Evolutionary conservation across 2,329 filamentous ascomycete species (phyloP), one percentile per base, ranked within the genome.

Genomic region (Scedosporium minutisporum): DNA sequence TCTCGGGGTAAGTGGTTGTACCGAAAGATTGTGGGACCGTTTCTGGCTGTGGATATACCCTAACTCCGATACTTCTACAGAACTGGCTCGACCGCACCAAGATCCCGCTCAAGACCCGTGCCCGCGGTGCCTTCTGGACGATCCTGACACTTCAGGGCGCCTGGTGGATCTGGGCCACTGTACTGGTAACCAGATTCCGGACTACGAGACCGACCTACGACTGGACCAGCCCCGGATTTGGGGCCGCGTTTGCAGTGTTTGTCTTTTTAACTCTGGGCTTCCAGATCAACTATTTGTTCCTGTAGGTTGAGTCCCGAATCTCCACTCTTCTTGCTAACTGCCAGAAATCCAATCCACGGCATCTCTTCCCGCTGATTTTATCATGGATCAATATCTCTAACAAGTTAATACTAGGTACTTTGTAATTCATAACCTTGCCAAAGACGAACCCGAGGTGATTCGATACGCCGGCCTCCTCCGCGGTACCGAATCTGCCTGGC

Each of bases 141-240:
- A 79, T 87, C 53, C 75, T 81, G 16, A 74, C 78, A 0, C 70
- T 88, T 0, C 87, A 89, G 67, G 87, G 87, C 0, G 86, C 77
- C 0, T 90, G 86, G 82, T 91, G 88, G 88, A 77, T 84, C 3
- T 91, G 88, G 88, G 83, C 82, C 0, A 88, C 87, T 0, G 73
- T 91, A 2, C 72, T 88, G 2, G 85, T 85, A 0, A 86, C 86
- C 0, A 76, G 82, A 33, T 91, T 85, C 70, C 77, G 77, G 16
- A 71, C 74, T 10, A 82, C 80, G 0, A 74, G 77, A 18, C 87
- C 87, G 0, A 82, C 79, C 0, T 87, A 84, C 66, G 89, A 91
- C 71, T 91, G 88, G 89, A 68, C 70, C 0, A 80, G 80, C 65
- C 65, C 75, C 0, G 87, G 85, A 0, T 91, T 91, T 62, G 87